Evolutionary conservation across 345 rosid genomes (phyloP).

Genomic region (Psidium guajava): DNA sequence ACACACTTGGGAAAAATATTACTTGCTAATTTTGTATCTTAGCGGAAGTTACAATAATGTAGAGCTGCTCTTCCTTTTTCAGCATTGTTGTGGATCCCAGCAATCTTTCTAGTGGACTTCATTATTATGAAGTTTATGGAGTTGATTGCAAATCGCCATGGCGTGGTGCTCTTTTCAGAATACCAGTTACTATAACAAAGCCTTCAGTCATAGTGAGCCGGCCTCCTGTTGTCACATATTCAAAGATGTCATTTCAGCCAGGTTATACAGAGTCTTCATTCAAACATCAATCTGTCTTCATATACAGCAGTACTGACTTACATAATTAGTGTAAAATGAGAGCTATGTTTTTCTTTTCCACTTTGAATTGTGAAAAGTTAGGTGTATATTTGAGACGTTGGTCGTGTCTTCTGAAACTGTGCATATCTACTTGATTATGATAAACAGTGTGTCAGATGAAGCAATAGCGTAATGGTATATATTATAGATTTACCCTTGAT

Average conservation of each 20-base stretch:
- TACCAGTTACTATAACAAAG: conserved; percentile 78
- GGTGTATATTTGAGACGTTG: background rate
- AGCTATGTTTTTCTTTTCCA: background rate
- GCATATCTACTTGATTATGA: background rate
- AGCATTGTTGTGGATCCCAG: conserved; percentile 93
- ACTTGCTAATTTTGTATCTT: background rate
- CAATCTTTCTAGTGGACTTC: conserved; percentile 69
- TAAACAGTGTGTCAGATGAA: background rate
- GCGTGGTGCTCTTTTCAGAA: conserved; percentile 90
- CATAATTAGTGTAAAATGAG: background rate
- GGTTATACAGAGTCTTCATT: conserved; percentile 23
- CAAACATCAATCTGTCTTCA: background rate
- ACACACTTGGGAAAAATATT: background rate
- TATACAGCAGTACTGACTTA: background rate
- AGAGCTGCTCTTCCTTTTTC: conserved; percentile 14
- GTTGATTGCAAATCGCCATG: conserved; percentile 90
- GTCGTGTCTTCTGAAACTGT: background rate
- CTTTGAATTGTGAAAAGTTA: background rate
- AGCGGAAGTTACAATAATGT: background rate
- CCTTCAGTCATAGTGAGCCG: conserved; percentile 45
- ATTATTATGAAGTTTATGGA: conserved; percentile 84
- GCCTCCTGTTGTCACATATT: conserved; percentile 65
- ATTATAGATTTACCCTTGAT: background rate
- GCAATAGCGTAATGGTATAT: background rate
- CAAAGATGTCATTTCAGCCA: conserved; percentile 75